phyloP scores from a whole-genome alignment of 2,329 filamentous ascomycete genomes.

The Curvularia verruculosa region DNA sequence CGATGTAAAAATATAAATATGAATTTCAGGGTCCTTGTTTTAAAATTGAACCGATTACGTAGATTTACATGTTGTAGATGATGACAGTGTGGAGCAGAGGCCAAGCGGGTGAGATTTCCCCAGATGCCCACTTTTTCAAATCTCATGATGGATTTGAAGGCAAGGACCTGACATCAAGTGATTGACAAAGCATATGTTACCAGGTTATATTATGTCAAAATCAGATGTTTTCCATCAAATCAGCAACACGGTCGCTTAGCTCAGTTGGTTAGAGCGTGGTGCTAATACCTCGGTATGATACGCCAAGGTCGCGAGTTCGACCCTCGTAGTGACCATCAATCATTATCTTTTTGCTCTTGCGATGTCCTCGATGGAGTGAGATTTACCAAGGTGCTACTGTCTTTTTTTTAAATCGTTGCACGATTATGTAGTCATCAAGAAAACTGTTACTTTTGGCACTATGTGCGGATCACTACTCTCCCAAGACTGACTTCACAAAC shows the following conservation, averaged over 20 bases:
- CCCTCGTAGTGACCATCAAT: conserved; percentile 23
- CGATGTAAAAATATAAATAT: no score
- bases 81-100: not conserved
- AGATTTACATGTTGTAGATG: not conserved
- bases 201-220: not conserved
- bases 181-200: not conserved
- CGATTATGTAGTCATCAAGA: not conserved
- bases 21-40: no score
- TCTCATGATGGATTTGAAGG: no score
- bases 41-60: not conserved
- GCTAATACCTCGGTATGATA: conserved; percentile 2
- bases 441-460: not conserved
- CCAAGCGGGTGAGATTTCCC: not conserved
- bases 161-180: no score
- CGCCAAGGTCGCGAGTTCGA: conserved; percentile 24
- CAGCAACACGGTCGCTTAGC: conserved; percentile 10
- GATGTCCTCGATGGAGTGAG: no score
- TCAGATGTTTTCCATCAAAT: not conserved
- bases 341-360: conserved; percentile 5
- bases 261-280: conserved; percentile 14
- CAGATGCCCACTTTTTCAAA: not conserved
- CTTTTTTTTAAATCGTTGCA: not conserved
- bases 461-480: not conserved
- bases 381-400: not conserved
- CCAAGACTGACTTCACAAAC: not conserved